A percentile compares a stretch with the other conserved stretches of the same genome.
These are phyloP conservation scores for Nakazawaea sp. DNA, from an alignment of 805 yeast genomes.

Conservation along the genomic window DNA sequence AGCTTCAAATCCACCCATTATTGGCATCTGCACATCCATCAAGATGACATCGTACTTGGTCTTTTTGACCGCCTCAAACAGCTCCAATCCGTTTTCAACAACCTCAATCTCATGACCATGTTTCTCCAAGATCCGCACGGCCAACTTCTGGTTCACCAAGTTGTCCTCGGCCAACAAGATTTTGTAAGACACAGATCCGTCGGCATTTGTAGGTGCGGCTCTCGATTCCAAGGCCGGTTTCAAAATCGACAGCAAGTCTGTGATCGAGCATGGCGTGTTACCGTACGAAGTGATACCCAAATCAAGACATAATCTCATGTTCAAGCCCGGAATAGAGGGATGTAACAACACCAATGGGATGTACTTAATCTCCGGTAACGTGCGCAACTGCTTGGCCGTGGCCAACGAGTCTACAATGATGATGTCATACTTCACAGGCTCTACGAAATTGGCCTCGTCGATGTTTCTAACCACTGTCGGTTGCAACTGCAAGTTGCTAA, in stretches of 20 bases:
- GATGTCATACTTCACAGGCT: constrained; percentile 63
- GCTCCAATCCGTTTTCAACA: constrained; percentile 81
- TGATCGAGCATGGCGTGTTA: constrained; percentile 77
- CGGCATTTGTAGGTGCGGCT: constrained; percentile 72
- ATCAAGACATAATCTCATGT: constrained; percentile 77
- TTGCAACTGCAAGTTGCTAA: constrained; percentile 49
- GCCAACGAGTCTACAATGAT: constrained; percentile 78
- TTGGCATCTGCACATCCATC: constrained; percentile 95
- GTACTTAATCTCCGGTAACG: constrained; percentile 72
- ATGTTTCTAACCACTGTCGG: constrained; percentile 55
- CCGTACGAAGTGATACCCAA: constrained; percentile 85
- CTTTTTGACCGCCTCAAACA: constrained; percentile 65
- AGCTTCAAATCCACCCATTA: constrained; percentile 93
- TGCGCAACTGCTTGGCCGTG: constrained; percentile 62
- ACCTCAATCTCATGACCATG: constrained; percentile 81
- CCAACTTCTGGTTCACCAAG: constrained; percentile 79
- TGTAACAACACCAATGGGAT: constrained; percentile 77
- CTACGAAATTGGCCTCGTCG: constrained; percentile 48
- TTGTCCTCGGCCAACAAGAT: constrained; percentile 83
- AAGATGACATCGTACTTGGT: constrained; percentile 71
- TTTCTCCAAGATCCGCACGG: constrained; percentile 78
- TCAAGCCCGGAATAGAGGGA: constrained; percentile 68
- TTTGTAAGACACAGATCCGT: constrained; percentile 68
- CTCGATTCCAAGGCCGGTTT: constrained; percentile 82
- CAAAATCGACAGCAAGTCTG: constrained; percentile 76